A percentile compares a stretch with the other conserved stretches of the same genome.
phyloP scores from a whole-genome alignment of 495 filamentous ascomycete genomes.

The Oidiodendron maius region DNA sequence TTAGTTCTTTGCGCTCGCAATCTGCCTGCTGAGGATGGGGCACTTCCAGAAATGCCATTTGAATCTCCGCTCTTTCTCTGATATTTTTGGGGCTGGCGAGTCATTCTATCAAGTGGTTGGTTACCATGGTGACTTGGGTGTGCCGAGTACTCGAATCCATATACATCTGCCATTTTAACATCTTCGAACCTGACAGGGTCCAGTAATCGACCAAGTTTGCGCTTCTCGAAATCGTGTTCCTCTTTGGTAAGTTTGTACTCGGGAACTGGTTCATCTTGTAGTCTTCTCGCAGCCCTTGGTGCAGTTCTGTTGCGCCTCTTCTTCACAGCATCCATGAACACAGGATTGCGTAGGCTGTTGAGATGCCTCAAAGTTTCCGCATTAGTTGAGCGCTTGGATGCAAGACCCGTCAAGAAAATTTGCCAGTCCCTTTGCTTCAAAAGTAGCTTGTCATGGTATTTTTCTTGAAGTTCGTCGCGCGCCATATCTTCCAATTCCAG shows the following conservation, averaged over 20 bases:
- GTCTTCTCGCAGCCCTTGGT: background rate
- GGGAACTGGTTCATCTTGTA: background rate
- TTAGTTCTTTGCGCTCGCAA: conserved; percentile 7
- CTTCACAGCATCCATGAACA: background rate
- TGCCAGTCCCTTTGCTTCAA: conserved; percentile 7
- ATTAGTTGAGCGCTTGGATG: background rate
- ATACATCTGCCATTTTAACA: conserved; percentile 15
- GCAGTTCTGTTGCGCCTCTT: background rate
- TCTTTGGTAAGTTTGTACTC: conserved; percentile 2
- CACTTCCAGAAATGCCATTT: background rate
- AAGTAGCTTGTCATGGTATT: conserved; percentile 2
- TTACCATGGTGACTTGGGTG: conserved; percentile 6
- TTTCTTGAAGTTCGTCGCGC: conserved; percentile 1
- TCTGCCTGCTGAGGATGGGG: background rate
- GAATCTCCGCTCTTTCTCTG: background rate
- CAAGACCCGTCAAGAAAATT: background rate
- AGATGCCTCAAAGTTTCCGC: background rate
- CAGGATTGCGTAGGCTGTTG: conserved; percentile 2
- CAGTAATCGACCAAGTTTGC: conserved; percentile 6
- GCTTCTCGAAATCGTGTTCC: conserved; percentile 6
- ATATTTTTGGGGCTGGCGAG: background rate
- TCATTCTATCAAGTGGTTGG: conserved; percentile 1
- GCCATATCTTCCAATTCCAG: background rate
- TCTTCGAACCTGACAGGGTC: conserved; percentile 17
- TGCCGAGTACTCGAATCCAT: conserved; percentile 14